Conservation (phyloP, 139 green algal genomes). For the Closterium sp. region DNA sequence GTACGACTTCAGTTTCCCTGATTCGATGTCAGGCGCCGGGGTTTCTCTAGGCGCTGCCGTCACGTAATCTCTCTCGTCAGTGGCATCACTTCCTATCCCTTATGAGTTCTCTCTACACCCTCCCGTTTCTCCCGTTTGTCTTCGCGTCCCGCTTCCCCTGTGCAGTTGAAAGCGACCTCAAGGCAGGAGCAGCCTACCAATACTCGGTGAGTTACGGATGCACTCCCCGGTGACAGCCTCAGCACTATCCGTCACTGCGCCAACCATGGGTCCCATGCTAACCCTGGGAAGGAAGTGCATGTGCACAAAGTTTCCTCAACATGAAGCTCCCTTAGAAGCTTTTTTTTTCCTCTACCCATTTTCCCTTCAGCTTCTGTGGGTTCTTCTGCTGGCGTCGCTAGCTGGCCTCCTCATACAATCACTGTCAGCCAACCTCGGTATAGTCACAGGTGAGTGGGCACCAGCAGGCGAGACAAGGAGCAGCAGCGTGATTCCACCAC, state of each 20-base stretch:
- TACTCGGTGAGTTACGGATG: conserved; percentile 24
- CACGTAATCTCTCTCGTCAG: too few relatives aligned
- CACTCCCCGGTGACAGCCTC: too few relatives aligned
- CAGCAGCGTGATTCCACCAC: background rate
- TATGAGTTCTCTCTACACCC: background rate
- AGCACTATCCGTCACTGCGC: too few relatives aligned
- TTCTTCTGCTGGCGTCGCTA: conserved; percentile 71
- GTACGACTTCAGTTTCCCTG: too few relatives aligned
- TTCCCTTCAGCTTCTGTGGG: conserved; percentile 61
- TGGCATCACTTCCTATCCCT: too few relatives aligned
- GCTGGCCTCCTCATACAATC: conserved; percentile 80
- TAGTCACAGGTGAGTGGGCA: conserved; percentile 64
- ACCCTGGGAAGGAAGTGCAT: too few relatives aligned
- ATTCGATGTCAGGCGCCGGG: too few relatives aligned
- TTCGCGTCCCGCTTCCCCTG: background rate
- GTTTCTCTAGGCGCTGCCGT: too few relatives aligned
- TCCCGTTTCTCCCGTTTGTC: background rate
- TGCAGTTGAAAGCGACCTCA: conserved; percentile 53
- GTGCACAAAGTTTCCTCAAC: too few relatives aligned
- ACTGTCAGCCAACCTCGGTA: conserved; percentile 74
- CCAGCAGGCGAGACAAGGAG: background rate
- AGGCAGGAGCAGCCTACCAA: conserved; percentile 49
- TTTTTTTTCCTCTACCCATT: too few relatives aligned
- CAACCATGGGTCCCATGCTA: too few relatives aligned
- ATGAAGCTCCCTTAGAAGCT: too few relatives aligned